Percentiles rank a stretch among this genome's conserved stretches.
These are phyloP conservation scores for Camelina neglecta DNA, from an alignment of 345 rosid species.

Conservation along the genomic window DNA sequence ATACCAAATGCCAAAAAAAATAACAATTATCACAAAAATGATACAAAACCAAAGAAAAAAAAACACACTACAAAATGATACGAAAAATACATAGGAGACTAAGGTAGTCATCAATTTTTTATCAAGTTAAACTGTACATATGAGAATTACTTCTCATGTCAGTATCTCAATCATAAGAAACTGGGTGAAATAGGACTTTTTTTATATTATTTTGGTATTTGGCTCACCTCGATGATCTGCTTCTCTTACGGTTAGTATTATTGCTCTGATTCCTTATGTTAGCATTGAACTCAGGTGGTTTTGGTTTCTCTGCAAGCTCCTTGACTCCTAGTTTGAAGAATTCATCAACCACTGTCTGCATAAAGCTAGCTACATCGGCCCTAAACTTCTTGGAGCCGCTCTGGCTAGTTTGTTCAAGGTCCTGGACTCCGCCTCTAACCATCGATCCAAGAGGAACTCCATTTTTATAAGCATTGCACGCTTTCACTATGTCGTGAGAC, in stretches of 20 bases:
- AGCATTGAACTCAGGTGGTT: constrained; percentile 28
- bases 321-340: constrained; percentile 54
- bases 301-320: constrained; percentile 33
- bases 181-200: too few species aligned
- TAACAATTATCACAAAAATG: background rate
- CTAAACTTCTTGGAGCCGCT: constrained; percentile 55
- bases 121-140: constrained; percentile 11
- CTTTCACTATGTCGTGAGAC: constrained; percentile 65
- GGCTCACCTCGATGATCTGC: constrained; percentile 41
- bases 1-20: background rate
- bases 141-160: constrained; percentile 19
- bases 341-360: constrained; percentile 51
- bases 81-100: background rate
- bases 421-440: constrained; percentile 74
- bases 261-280: background rate
- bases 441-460: constrained; percentile 79
- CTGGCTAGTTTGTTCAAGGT: constrained; percentile 55
- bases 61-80: background rate
- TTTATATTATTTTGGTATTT: too few species aligned
- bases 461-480: constrained; percentile 73
- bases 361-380: constrained; percentile 42
- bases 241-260: constrained; percentile 26
- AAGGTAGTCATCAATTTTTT: constrained; percentile 7
- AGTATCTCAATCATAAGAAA: background rate
- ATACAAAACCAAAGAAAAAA: background rate